These are phyloP conservation scores for Fragaria iinumae DNA, from an alignment of 306 rosid genomes.

Conservation along the genomic window DNA sequence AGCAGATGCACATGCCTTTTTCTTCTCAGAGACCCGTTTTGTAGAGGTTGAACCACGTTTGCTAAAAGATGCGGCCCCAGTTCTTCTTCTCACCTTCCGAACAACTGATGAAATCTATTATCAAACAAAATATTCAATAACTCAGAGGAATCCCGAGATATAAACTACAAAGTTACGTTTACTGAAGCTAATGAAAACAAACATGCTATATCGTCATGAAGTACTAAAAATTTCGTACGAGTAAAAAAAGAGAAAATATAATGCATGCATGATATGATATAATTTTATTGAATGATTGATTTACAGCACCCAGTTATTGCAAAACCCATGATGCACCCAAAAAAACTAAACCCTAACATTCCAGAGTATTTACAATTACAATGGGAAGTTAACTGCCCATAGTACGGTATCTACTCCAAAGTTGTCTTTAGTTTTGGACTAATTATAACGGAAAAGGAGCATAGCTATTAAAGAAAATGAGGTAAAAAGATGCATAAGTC, in stretches of 20 bases:
- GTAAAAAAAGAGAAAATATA: neutral
- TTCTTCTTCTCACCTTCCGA: constrained; percentile 71
- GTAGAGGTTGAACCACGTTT: constrained; percentile 50
- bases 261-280: neutral
- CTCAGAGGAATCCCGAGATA: neutral
- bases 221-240: neutral
- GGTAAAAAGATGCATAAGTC: neutral
- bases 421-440: neutral
- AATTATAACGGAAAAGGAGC: neutral
- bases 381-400: neutral
- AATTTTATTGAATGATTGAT: neutral
- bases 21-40: constrained; percentile 77
- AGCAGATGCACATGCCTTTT: constrained; percentile 49
- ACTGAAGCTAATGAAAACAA: neutral
- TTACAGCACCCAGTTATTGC: neutral
- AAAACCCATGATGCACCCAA: neutral
- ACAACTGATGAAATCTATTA: constrained; percentile 63
- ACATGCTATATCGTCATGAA: neutral
- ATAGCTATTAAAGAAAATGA: neutral
- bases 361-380: neutral
- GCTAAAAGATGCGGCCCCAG: constrained; percentile 48
- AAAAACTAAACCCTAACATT: neutral
- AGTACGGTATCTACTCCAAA: neutral
- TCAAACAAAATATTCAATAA: constrained; percentile 20
- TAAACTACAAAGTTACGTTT: neutral